Base-by-base conservation (phyloP, 495 filamentous ascomycete species). In the Aspergillus sparsus region DNA sequence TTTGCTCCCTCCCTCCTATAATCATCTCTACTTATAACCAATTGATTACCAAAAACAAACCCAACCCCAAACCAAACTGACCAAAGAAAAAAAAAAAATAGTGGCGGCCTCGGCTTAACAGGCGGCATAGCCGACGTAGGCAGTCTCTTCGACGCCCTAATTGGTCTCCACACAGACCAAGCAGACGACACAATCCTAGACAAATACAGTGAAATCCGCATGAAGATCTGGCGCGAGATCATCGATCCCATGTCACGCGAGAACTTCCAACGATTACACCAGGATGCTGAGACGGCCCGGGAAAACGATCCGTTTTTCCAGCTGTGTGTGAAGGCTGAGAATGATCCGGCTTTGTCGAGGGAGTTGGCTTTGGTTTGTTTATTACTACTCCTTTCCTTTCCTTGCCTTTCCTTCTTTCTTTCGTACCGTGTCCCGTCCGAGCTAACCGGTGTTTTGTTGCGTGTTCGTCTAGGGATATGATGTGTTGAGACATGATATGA, bases 121-220 rank as follows among this genome's bases (percentile, higher is more conserved):
- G 84, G 84, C 10, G 85, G 85, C 0, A 80, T 87, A 31, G 83
- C 80, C 11, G 85, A 87, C 55, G 74, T 86, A 2, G 82, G 82
- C 27, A 78, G 78, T 1, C 74, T 87, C n/a, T 82, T 74, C 53
- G 83, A 87, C 57, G 81, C 81, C 50, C 71, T 87, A 3, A 68
- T 74, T 21, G 84, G 83, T 2, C 81, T 87, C 36, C 79, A 80
- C 66, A 74, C 80, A n/a, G 79, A 77, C 1, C 69, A 73, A 34
- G 80, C 82, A 2, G 80, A 83, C 57, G 82, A 83, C 45, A 68
- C 65, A n/a, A 85, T 87, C 46, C 65, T 87, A 10, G 80, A 83
- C 42, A 68, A 80, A 51, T 87, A 86, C 65, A 77, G 74, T 55
- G 80, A 85, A 65, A 73, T 82, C 44, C 76, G 85, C 12, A 80